phyloP scores from a whole-genome alignment of 495 filamentous ascomycete genomes.

The Copromyces sp. region DNA sequence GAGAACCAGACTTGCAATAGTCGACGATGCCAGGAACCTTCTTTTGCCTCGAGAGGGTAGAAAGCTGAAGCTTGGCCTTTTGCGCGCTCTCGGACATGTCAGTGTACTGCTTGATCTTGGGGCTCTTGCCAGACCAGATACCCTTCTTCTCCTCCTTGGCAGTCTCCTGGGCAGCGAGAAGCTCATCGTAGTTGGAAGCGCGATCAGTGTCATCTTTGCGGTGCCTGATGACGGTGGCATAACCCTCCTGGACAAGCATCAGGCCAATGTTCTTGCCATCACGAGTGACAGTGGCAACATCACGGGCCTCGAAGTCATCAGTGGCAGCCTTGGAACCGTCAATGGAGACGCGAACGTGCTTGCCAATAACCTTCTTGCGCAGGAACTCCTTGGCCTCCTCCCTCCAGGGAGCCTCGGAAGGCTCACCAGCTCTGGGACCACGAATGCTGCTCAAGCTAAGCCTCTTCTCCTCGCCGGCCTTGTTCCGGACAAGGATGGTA shows the following conservation, averaged over 20 bases:
- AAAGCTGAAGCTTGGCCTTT: constrained; percentile 88
- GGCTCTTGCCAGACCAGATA: constrained; percentile 83
- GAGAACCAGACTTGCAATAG: constrained; percentile 90
- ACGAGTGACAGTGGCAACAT: constrained; percentile 77
- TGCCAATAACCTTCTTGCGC: constrained; percentile 88
- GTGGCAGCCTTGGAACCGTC: constrained; percentile 86
- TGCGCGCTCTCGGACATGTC: constrained; percentile 89
- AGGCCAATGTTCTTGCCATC: constrained; percentile 82
- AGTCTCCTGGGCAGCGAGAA: constrained; percentile 78
- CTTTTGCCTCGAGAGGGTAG: constrained; percentile 76
- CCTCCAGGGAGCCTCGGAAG: constrained; percentile 63
- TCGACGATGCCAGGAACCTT: constrained; percentile 92
- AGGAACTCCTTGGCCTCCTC: constrained; percentile 95
- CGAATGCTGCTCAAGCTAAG: constrained; percentile 87
- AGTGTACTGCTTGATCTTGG: constrained; percentile 65
- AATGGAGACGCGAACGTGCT: constrained; percentile 77
- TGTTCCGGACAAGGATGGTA: constrained; percentile 74
- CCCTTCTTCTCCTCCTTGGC: constrained; percentile 78
- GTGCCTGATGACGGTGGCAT: constrained; percentile 87
- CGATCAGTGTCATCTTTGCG: constrained; percentile 86
- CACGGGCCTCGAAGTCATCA: constrained; percentile 87
- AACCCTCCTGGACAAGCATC: constrained; percentile 79
- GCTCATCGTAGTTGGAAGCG: constrained; percentile 85
- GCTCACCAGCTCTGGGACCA: constrained; percentile 60
- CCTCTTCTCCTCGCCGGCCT: constrained; percentile 74